phyloP scores from a whole-genome alignment of 1,284 basidiomycete species.

The Inonotus obliquus region DNA sequence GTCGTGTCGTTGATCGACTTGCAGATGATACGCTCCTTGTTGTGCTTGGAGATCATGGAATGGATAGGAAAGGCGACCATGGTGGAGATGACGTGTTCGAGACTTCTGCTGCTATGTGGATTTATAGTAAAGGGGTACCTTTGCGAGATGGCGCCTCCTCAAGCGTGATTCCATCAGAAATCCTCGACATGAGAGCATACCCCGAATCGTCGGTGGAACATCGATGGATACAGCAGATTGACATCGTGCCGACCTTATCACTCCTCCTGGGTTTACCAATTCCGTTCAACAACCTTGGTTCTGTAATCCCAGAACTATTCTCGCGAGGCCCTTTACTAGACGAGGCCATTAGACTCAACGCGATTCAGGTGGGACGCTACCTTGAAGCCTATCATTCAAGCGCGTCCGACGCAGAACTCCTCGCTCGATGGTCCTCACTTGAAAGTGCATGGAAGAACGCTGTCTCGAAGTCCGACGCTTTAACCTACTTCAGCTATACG shows the following conservation, averaged over 20 bases:
- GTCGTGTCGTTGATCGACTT: conserved; percentile 58
- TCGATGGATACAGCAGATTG: conserved; percentile 87
- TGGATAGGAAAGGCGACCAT: conserved; percentile 94
- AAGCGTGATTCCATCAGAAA: conserved; percentile 37
- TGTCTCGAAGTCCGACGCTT: conserved; percentile 22
- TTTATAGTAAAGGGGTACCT: conserved; percentile 73
- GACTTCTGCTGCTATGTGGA: conserved; percentile 84
- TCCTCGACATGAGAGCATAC: conserved; percentile 55
- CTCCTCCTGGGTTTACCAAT: conserved; percentile 92
- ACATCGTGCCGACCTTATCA: conserved; percentile 86
- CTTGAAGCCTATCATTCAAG: conserved; percentile 72
- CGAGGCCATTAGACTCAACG: conserved; percentile 70
- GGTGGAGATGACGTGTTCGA: conserved; percentile 90
- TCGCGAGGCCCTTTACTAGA: conserved; percentile 34
- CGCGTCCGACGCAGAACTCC: conserved; percentile 68
- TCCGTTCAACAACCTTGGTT: conserved; percentile 94
- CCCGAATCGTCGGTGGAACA: conserved; percentile 52
- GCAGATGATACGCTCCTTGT: conserved; percentile 87
- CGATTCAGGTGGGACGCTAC: conserved; percentile 75
- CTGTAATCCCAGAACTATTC: conserved; percentile 89
- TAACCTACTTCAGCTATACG: conserved; percentile 48
- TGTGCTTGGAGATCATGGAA: conserved; percentile 95
- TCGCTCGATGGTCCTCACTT: conserved; percentile 52
- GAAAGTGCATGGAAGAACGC: conserved; percentile 43
- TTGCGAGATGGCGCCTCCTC: conserved; percentile 33